These are phyloP conservation scores for Aquilaria agallochum DNA, from an alignment of 441 rosid species.

Conservation along the genomic window DNA sequence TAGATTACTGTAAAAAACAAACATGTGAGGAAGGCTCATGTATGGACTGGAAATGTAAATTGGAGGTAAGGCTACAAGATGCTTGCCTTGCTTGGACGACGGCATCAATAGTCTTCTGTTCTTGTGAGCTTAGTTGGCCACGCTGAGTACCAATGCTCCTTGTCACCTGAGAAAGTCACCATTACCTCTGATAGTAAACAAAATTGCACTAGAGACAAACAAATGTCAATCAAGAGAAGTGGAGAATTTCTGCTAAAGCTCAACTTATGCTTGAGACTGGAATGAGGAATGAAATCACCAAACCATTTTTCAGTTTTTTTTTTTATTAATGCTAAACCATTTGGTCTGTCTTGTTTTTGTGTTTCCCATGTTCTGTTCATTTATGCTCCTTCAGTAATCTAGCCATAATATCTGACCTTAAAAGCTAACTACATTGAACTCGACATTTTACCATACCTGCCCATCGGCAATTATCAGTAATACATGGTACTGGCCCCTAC, in stretches of 20 bases:
- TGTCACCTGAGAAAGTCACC: conserved; percentile 30
- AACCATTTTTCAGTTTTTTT: too few species aligned
- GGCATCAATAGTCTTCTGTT: conserved; percentile 43
- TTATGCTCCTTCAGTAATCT: too few species aligned
- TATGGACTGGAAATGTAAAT: neutral
- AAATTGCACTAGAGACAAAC: neutral
- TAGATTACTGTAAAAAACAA: conserved; percentile 28
- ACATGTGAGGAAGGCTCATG: conserved; percentile 8
- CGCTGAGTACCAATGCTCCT: conserved; percentile 37
- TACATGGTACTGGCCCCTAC: conserved; percentile 61
- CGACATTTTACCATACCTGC: conserved; percentile 25
- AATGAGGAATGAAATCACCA: too few species aligned
- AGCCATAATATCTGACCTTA: too few species aligned
- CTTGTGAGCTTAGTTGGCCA: conserved; percentile 44
- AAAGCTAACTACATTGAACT: too few species aligned
- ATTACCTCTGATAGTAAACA: too few species aligned
- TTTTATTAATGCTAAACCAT: too few species aligned
- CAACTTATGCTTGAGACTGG: too few species aligned
- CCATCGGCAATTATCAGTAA: conserved; percentile 58
- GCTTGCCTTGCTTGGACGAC: conserved; percentile 49
- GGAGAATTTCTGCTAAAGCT: too few species aligned
- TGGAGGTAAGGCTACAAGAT: neutral
- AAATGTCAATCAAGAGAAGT: too few species aligned
- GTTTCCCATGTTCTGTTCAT: too few species aligned
- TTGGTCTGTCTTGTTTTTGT: too few species aligned